phyloP scores from a whole-genome alignment of 202 grass and related monocot species.

The Musa balbisiana region DNA sequence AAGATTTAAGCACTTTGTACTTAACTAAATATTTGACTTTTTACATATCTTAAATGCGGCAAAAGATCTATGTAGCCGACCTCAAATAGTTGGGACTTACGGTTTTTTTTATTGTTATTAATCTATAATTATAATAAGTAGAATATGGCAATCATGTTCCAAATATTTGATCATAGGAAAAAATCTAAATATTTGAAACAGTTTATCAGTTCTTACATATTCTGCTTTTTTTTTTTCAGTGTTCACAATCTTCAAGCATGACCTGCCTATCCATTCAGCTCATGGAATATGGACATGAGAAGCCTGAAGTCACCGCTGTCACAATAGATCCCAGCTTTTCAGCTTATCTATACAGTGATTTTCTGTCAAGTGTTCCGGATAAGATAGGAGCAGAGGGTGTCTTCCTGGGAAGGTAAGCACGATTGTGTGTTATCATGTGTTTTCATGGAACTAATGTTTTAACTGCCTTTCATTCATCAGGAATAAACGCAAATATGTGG shows the following conservation, averaged over 20 bases:
- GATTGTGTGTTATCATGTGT: not conserved
- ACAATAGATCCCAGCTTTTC: slow-evolving; percentile 85
- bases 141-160: not conserved
- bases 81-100: no score
- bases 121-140: no score
- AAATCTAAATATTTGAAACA: no score
- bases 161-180: not conserved
- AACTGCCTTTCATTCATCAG: slow-evolving; percentile 27
- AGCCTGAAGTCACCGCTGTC: slow-evolving; percentile 69
- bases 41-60: no score
- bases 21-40: no score
- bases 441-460: not conserved
- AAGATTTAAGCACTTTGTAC: no score
- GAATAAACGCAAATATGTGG: slow-evolving; percentile 62
- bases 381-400: slow-evolving; percentile 47
- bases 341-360: slow-evolving; percentile 54
- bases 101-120: no score
- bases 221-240: slow-evolving; percentile 27
- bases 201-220: no score
- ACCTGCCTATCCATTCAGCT: slow-evolving; percentile 61
- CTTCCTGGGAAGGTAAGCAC: slow-evolving; percentile 63
- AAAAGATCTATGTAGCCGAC: no score
- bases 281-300: slow-evolving; percentile 85
- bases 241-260: slow-evolving; percentile 26
- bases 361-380: slow-evolving; percentile 49